Percentiles rank a stretch among this genome's conserved stretches.
These are phyloP conservation scores for Chamaenerion angustifolium DNA, from an alignment of 345 rosid genomes.

Conservation along the genomic window DNA sequence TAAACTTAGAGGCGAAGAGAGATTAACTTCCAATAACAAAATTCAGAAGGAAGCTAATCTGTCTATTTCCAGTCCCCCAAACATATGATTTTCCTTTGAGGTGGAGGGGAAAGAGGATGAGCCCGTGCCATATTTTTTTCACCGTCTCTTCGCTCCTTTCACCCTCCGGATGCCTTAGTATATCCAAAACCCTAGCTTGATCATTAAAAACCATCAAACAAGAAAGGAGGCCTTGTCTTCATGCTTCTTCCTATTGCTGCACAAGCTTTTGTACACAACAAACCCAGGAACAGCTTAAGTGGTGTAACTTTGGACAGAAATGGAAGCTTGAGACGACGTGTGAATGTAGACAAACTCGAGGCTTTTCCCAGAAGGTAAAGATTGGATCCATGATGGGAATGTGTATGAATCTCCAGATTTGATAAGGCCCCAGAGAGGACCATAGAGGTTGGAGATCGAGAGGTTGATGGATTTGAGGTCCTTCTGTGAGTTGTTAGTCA, in stretches of 20 bases:
- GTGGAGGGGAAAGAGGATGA: constrained; percentile 95
- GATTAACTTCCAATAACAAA: constrained; percentile 8
- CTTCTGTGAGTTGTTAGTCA: constrained; percentile 66
- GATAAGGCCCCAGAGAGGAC: constrained; percentile 85
- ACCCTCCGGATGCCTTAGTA: constrained; percentile 15
- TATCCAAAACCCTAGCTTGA: constrained; percentile 24
- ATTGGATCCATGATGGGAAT: constrained; percentile 66
- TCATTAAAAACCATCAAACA: constrained; percentile 16
- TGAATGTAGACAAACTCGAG: constrained; percentile 89
- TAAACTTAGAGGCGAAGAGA: constrained; percentile 15
- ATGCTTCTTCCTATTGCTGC: constrained; percentile 33
- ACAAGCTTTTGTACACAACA: constrained; percentile 20
- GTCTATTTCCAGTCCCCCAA: too few species aligned
- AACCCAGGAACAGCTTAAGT: constrained; percentile 23
- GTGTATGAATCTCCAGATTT: constrained; percentile 40
- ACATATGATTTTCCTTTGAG: constrained; percentile 7
- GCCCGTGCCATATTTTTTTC: constrained; percentile 29
- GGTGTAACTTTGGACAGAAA: constrained; percentile 64
- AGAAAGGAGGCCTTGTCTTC: constrained; percentile 18
- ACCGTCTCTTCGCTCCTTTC: constrained; percentile 72
- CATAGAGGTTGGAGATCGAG: constrained; percentile 67
- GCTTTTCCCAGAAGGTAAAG: constrained; percentile 61
- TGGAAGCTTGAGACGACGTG: constrained; percentile 48
- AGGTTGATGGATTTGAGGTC: constrained; percentile 50
- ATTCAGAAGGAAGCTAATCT: neutral